Evolutionary conservation across 805 yeast species (phyloP).

Genomic region (Spathaspora hagerdaliae): DNA sequence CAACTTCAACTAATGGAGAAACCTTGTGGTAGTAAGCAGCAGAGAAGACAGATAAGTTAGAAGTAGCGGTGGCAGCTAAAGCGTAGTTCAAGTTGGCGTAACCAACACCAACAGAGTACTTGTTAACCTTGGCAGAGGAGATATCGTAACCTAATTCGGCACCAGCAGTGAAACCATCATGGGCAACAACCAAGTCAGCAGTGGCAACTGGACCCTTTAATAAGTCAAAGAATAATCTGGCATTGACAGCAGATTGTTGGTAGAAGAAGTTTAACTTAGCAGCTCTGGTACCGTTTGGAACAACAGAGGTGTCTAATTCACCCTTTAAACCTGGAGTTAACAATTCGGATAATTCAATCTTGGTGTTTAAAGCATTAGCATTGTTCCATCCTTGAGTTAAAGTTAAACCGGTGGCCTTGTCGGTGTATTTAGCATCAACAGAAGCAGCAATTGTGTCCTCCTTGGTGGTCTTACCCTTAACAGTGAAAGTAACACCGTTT

Average conservation of each 20-base stretch:
- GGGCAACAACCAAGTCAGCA: constrained; percentile 93
- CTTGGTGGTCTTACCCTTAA: constrained; percentile 83
- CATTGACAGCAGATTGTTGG: constrained; percentile 89
- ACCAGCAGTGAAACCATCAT: constrained; percentile 95
- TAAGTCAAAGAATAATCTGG: constrained; percentile 92
- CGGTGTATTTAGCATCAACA: constrained; percentile 87
- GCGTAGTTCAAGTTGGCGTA: constrained; percentile 87
- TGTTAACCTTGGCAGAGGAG: constrained; percentile 85
- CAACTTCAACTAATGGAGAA: constrained; percentile 87
- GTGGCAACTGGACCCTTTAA: constrained; percentile 93
- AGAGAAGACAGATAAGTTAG: constrained; percentile 83
- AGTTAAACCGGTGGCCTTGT: constrained; percentile 88
- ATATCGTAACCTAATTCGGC: constrained; percentile 97
- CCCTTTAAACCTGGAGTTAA: constrained; percentile 94
- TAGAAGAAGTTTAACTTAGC: constrained; percentile 88
- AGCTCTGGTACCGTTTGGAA: constrained; percentile 80
- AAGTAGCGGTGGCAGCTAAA: constrained; percentile 77
- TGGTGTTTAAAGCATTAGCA: constrained; percentile 86
- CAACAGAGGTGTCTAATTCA: constrained; percentile 80
- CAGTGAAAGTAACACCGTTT: constrained; percentile 92
- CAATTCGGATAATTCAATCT: constrained; percentile 86
- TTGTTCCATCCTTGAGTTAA: constrained; percentile 98
- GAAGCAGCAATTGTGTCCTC: constrained; percentile 82
- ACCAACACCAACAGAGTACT: constrained; percentile 91
- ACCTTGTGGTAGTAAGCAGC: constrained; percentile 98